Evolutionary conservation across 495 filamentous ascomycete species (phyloP).

Genomic region (Hypoxylon fuscum): DNA sequence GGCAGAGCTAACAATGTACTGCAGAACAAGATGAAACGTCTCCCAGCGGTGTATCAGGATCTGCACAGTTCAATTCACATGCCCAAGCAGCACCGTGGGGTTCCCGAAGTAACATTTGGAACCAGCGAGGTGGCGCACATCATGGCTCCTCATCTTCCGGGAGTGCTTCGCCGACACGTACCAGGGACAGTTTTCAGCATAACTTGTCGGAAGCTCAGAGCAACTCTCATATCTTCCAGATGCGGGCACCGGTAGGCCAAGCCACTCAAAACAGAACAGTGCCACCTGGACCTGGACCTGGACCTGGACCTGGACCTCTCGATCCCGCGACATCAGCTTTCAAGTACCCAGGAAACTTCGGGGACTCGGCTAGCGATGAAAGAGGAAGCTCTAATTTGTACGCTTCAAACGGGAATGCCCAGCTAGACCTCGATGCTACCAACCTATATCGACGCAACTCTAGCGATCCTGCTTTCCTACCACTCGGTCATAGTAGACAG

Average conservation of each 20-base stretch:
- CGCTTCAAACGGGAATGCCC: slow-evolving; percentile 16
- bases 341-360: slow-evolving; percentile 21
- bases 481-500: slow-evolving; percentile 27
- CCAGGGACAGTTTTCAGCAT: slow-evolving; percentile 28
- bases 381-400: slow-evolving; percentile 18
- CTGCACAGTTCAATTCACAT: slow-evolving; percentile 32
- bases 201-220: slow-evolving; percentile 18
- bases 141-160: slow-evolving; percentile 26
- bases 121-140: slow-evolving; percentile 12
- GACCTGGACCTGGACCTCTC: slow-evolving; percentile 34
- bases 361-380: slow-evolving; percentile 26
- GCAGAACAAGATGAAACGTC: slow-evolving; percentile 50
- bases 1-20: slow-evolving; percentile 32
- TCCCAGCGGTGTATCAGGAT: slow-evolving; percentile 33
- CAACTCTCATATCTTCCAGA: slow-evolving; percentile 15
- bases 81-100: slow-evolving; percentile 30
- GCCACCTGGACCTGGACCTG: slow-evolving; percentile 35
- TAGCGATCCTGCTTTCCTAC: slow-evolving; percentile 28
- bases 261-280: slow-evolving; percentile 25
- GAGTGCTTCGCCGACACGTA: slow-evolving; percentile 34
- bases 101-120: slow-evolving; percentile 25
- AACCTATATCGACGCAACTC: slow-evolving; percentile 37
- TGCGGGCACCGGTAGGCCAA: slow-evolving; percentile 24
- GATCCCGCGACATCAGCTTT: slow-evolving; percentile 20
- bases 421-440: slow-evolving; percentile 20